A percentile compares a stretch with the other conserved stretches of the same genome.
Conservation (phyloP, 352 stramenopile species). For the Phytophthora constricta region DNA sequence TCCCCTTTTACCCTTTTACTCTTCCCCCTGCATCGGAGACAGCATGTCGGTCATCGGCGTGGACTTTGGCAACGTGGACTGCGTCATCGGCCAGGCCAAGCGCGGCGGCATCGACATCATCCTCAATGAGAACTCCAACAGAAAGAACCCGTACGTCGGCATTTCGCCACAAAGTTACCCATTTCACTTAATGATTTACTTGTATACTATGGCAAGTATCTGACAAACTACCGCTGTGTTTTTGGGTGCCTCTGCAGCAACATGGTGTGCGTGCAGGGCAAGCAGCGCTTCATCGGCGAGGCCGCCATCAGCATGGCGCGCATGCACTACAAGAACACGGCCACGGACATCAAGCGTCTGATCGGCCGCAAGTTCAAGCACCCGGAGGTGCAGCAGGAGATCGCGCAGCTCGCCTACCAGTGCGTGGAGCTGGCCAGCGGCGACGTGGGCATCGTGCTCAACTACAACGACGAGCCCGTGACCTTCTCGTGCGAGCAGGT, state of each 20-base stretch:
- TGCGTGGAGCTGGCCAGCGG: constrained; percentile 88
- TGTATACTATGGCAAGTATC: background rate
- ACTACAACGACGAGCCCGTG: constrained; percentile 92
- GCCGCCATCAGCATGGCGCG: constrained; percentile 90
- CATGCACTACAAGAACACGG: constrained; percentile 99
- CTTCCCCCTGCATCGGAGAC: background rate
- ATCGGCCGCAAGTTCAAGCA: constrained; percentile 97
- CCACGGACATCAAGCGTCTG: constrained; percentile 96
- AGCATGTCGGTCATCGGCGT: constrained; percentile 98
- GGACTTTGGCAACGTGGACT: constrained; percentile 97
- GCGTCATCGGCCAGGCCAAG: constrained; percentile 96
- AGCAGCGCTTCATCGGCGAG: constrained; percentile 95
- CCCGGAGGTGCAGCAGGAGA: constrained; percentile 95
- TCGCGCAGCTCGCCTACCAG: constrained; percentile 92
- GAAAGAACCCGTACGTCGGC: constrained; percentile 96
- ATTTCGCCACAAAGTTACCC: too few species aligned
- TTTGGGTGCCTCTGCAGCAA: too few species aligned
- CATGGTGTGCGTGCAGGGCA: constrained; percentile 88
- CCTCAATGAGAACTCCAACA: constrained; percentile 99
- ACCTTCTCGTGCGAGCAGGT: constrained; percentile 96
- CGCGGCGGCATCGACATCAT: constrained; percentile 98
- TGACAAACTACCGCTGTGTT: too few species aligned
- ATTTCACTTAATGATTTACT: too few species aligned
- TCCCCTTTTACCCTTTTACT: background rate
- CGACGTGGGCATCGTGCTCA: constrained; percentile 91